Evolutionary conservation across 768 basidiomycete genomes (phyloP).

Genomic region (Dendrothele bispora): DNA sequence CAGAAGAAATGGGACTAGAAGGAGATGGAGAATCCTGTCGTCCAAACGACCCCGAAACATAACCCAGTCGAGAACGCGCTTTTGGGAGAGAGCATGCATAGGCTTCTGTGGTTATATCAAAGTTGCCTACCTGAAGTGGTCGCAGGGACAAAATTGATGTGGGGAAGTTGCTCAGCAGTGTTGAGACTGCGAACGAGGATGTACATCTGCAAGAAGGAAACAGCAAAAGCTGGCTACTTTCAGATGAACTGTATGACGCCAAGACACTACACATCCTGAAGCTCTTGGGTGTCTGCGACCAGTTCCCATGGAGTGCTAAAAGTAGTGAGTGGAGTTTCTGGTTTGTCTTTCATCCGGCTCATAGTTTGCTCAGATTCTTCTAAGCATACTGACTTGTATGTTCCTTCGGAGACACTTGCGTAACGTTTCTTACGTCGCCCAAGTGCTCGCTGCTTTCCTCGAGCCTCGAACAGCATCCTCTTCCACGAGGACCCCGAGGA

Average conservation of each 20-base stretch:
- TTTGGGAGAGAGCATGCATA: conserved; percentile 75
- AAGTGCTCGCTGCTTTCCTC: conserved; percentile 52
- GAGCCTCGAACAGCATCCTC: conserved; percentile 60
- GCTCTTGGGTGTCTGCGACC: conserved; percentile 69
- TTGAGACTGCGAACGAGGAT: conserved; percentile 20
- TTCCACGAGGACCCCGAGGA: conserved; percentile 81
- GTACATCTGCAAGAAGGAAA: conserved; percentile 20
- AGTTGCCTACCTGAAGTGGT: conserved; percentile 70
- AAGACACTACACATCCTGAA: conserved; percentile 77
- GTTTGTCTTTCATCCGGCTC: conserved; percentile 3
- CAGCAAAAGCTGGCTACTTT: conserved; percentile 31
- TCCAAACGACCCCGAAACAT: no score
- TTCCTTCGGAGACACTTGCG: conserved; percentile 66
- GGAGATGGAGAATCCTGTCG: background rate
- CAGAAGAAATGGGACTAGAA: background rate
- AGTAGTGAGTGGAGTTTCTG: conserved; percentile 65
- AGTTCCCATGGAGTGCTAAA: conserved; percentile 79
- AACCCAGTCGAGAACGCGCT: conserved; percentile 51
- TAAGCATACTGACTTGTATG: conserved; percentile 66
- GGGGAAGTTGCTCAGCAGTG: conserved; percentile 67
- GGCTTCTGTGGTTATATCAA: conserved; percentile 87
- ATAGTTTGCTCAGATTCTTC: conserved; percentile 45
- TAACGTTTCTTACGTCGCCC: conserved; percentile 44
- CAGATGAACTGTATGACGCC: conserved; percentile 39
- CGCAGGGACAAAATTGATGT: conserved; percentile 84